Evolutionary conservation across 2,329 filamentous ascomycete species (phyloP).

Genomic region (Trichophyton schoenleinii): DNA sequence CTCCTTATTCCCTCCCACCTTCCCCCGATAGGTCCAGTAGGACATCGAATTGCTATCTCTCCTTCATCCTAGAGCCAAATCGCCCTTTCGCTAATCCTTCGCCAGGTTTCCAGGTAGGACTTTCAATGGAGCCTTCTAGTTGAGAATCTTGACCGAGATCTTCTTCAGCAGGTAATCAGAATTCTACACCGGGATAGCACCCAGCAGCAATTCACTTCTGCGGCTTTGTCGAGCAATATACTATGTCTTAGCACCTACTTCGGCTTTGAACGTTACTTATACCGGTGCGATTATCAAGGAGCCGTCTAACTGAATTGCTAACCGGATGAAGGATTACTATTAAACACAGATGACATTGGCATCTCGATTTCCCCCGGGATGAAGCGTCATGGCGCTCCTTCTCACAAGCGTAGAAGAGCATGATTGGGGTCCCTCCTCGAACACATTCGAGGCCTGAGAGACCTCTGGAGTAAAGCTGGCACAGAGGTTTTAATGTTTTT

Average conservation of each 20-base stretch:
- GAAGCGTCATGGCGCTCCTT: too few species aligned
- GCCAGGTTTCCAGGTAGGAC: too few species aligned
- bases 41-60: not conserved
- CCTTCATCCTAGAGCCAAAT: not conserved
- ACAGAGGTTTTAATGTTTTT: not conserved
- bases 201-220: not conserved
- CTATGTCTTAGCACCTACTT: not conserved
- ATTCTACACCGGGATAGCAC: not conserved
- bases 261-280: not conserved
- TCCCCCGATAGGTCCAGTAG: not conserved
- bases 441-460: not conserved
- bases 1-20: too few species aligned
- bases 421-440: too few species aligned
- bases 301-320: not conserved
- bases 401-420: too few species aligned
- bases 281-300: not conserved
- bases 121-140: not conserved
- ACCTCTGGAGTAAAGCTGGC: not conserved
- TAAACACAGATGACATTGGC: not conserved
- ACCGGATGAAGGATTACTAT: not conserved
- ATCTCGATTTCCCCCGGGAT: not conserved
- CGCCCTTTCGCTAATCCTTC: not conserved
- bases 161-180: not conserved
- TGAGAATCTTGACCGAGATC: not conserved
- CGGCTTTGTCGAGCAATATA: not conserved